Evolutionary conservation across 352 stramenopile species (phyloP).

Genomic region (Phytophthora meadii): DNA sequence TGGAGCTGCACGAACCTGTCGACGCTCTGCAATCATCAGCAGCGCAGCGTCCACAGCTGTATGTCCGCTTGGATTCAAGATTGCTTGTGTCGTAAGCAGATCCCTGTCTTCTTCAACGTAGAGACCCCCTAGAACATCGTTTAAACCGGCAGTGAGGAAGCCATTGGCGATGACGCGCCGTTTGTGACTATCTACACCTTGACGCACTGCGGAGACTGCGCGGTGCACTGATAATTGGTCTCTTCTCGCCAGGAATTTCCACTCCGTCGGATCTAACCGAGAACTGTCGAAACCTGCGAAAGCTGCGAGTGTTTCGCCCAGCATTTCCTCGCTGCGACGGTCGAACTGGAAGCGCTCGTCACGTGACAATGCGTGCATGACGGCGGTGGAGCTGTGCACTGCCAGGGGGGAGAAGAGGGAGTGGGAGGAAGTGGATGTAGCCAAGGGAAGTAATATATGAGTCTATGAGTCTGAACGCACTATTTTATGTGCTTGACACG

Average conservation of each 20-base stretch:
- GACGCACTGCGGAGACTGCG: constrained; percentile 9
- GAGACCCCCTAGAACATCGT: constrained; percentile 47
- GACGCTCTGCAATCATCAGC: constrained; percentile 44
- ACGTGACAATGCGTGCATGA: constrained; percentile 34
- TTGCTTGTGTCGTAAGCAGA: constrained; percentile 42
- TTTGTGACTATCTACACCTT: constrained; percentile 21
- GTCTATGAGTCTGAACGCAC: constrained; percentile 1
- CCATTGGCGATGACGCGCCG: constrained; percentile 48
- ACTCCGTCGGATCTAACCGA: constrained; percentile 38
- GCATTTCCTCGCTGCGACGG: constrained; percentile 48
- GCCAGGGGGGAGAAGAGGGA: neutral
- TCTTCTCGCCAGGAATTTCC: constrained; percentile 41
- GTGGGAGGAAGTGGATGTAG: constrained; percentile 16
- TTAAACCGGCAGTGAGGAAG: constrained; percentile 46
- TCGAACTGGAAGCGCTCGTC: constrained; percentile 53
- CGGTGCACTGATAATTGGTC: constrained; percentile 52
- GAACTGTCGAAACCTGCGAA: constrained; percentile 51
- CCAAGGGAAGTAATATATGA: constrained; percentile 19
- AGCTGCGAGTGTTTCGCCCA: constrained; percentile 56
- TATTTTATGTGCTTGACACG: constrained; percentile 28
- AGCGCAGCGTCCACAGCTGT: constrained; percentile 48
- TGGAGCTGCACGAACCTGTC: constrained; percentile 34
- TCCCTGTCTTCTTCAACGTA: constrained; percentile 52
- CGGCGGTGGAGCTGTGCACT: neutral
- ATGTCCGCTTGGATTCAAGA: constrained; percentile 38